Evolutionary conservation across 495 filamentous ascomycete genomes (phyloP), one percentile per base, ranked within the genome.

Genomic region (Podospora tetraspora): DNA sequence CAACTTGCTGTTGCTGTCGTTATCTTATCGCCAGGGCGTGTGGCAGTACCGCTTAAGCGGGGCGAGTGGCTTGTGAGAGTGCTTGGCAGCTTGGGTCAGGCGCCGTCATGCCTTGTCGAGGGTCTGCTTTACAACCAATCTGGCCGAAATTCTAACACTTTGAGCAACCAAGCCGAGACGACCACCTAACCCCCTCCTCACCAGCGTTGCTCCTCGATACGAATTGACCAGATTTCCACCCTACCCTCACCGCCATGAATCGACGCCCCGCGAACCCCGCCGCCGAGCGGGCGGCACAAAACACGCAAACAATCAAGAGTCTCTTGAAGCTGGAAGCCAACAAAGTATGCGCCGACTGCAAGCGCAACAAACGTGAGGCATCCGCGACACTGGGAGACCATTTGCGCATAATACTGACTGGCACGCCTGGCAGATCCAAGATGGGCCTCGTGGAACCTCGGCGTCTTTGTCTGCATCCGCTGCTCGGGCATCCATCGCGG

Each of bases 381-480:
- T 21, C 66, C n/a, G 13, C n/a, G 11, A 59, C 57, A 23, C 57
- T 25, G 21, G 6, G 10, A 4, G 24, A 59, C 57, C 23, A 29
- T 23, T 13, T 29, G 12, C 22, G 24, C 37, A 43, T 25, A 63
- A 29, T 32, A 67, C 70, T 77, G 60, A 79, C 68, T 56, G 12
- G 13, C 58, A 56, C 23, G 23, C 7, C 27, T 61, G 62, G 32
- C 76, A 96, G 92, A 96, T 81, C 96, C 95, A 68, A 87, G 96
- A 89, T 99, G 95, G 95, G 95, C 96, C 3, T 96, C 92, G 72
- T 98, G 95, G 94, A 97, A 97, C 76, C 79, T 97, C 64, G 94
- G 94, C 64, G 89, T 98, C 72, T 99, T 99, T 76, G 83, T 99
- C 71, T 99, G 95, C 80, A 98, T 99, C 75, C 91, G 94, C 67